A percentile compares a stretch with the other conserved stretches of the same genome.
Evolutionary conservation across 352 stramenopile species (phyloP).

Genomic region (Thraustochytrium striatum): DNA sequence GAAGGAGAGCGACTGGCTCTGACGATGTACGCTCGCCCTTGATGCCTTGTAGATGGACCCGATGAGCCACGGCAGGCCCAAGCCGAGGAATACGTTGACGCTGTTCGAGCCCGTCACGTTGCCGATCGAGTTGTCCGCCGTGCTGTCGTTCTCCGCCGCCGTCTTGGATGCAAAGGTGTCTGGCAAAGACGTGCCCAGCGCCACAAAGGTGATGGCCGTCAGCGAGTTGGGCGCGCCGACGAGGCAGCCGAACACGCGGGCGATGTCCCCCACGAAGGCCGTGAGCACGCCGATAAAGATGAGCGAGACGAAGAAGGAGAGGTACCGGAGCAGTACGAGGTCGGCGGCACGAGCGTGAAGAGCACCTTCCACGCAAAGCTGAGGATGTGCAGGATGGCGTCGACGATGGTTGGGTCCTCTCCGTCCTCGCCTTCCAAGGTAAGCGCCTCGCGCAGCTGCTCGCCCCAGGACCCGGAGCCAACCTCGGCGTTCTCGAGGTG

Average conservation of each 20-base stretch:
- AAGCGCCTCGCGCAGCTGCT: conserved; percentile 54
- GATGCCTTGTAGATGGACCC: conserved; percentile 50
- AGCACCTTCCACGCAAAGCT: conserved; percentile 53
- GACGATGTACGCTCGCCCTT: background rate
- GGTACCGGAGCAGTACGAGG: conserved; percentile 50
- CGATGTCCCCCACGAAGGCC: conserved; percentile 55
- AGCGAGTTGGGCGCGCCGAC: conserved; percentile 51
- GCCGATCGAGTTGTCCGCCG: conserved; percentile 56
- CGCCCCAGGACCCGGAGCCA: conserved; percentile 34
- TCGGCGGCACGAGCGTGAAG: conserved; percentile 55
- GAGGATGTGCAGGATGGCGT: conserved; percentile 54
- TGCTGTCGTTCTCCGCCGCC: conserved; percentile 52
- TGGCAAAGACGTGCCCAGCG: conserved; percentile 56
- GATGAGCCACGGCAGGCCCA: conserved; percentile 58
- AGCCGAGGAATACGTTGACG: conserved; percentile 59
- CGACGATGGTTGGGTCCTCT: conserved; percentile 12
- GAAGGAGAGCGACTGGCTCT: background rate
- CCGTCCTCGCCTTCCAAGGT: conserved; percentile 49
- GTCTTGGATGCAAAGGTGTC: conserved; percentile 58
- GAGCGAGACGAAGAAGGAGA: conserved; percentile 54
- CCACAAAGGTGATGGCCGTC: conserved; percentile 59
- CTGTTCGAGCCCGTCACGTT: conserved; percentile 58
- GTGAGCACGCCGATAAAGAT: conserved; percentile 56
- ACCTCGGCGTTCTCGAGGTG: conserved; percentile 44
- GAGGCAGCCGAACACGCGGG: conserved; percentile 57